Conservation (phyloP, 2,329 filamentous ascomycete species). For the Pyricularia grisea region DNA sequence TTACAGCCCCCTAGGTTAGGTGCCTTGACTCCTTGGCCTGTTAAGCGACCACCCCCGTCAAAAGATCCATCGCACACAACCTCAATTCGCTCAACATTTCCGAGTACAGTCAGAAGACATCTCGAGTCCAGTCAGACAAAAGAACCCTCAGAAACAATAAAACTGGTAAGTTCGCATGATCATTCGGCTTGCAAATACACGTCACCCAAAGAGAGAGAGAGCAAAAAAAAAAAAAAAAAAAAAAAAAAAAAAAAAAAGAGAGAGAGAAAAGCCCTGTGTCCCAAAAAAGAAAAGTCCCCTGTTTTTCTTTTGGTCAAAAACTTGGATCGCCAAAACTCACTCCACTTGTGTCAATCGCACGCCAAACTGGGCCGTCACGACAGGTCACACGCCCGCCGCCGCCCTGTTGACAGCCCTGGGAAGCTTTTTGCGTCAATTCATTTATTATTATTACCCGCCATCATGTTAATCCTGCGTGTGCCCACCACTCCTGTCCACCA, state of each 20-base stretch:
- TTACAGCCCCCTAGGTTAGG: not conserved
- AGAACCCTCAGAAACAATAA: not conserved
- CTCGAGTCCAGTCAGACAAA: not conserved
- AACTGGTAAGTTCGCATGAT: not conserved
- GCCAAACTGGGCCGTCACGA: not conserved
- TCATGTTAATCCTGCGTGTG: not conserved
- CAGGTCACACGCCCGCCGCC: not conserved
- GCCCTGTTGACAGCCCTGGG: not conserved
- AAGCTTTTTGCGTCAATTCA: not conserved
- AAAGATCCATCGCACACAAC: not conserved
- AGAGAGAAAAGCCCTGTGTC: not conserved
- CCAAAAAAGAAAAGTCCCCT: not conserved
- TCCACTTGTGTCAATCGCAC: not conserved
- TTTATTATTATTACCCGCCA: not conserved
- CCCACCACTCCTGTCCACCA: not conserved
- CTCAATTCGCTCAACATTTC: not conserved
- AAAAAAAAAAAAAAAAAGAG: too few species aligned
- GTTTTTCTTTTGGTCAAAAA: not conserved
- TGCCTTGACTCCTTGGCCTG: not conserved
- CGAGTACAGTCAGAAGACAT: not conserved
- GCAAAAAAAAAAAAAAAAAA: not conserved
- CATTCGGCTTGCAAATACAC: not conserved
- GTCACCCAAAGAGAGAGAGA: not conserved
- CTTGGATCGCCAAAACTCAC: not conserved
- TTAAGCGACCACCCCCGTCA: not conserved